These are phyloP conservation scores for Larix kaempferi DNA, from an alignment of 75 land plant genomes.

Conservation along the genomic window DNA sequence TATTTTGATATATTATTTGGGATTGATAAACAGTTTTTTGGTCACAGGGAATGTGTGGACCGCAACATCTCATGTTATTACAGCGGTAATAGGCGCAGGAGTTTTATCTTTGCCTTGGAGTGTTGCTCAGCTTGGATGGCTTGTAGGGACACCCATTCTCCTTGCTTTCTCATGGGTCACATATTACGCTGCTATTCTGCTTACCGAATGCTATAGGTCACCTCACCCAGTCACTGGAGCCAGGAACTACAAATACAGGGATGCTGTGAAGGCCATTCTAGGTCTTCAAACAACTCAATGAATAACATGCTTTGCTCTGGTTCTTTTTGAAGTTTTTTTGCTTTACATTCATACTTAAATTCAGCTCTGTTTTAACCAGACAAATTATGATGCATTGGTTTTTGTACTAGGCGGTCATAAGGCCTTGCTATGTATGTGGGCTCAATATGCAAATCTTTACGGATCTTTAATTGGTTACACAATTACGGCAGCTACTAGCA, in stretches of 20 bases:
- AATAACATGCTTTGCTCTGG: background rate
- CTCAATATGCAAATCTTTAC: slow-evolving; percentile 21
- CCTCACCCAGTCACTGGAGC: slow-evolving; percentile 37
- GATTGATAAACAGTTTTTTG: background rate
- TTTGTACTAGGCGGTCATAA: slow-evolving; percentile 8
- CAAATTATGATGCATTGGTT: too few relatives aligned
- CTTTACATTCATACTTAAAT: background rate
- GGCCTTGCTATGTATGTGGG: slow-evolving; percentile 12
- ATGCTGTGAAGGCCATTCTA: slow-evolving; percentile 45
- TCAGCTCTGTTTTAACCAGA: too few relatives aligned
- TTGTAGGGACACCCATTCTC: slow-evolving; percentile 28
- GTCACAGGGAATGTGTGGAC: slow-evolving; percentile 46
- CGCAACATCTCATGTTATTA: slow-evolving; percentile 51
- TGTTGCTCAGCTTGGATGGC: slow-evolving; percentile 59
- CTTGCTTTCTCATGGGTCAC: slow-evolving; percentile 30
- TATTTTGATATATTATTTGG: background rate
- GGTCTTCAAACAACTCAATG: too few relatives aligned
- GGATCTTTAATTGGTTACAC: slow-evolving; percentile 33
- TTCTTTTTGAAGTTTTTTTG: background rate
- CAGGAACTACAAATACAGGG: slow-evolving; percentile 45
- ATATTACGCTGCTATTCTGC: slow-evolving; percentile 30
- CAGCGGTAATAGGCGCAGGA: slow-evolving; percentile 69
- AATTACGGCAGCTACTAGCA: slow-evolving; percentile 24
- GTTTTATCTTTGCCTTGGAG: slow-evolving; percentile 73
- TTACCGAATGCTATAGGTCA: slow-evolving; percentile 27